phyloP scores from a whole-genome alignment of 2,329 filamentous ascomycete genomes.

The Penicillium digitatum region DNA sequence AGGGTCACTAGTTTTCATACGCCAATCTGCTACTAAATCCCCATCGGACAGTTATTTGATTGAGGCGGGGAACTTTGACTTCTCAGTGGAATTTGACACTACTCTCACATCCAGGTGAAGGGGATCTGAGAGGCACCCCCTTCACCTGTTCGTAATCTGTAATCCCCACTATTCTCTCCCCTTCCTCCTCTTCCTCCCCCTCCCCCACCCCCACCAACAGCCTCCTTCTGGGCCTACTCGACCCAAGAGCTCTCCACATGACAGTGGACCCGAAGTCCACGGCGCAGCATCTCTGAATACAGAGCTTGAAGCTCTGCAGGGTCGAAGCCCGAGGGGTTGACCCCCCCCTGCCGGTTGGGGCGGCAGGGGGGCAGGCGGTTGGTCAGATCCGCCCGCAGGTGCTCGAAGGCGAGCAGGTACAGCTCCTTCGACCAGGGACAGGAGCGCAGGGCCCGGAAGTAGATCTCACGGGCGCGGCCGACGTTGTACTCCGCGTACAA shows the following conservation, averaged over 20 bases:
- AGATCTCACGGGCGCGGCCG: slow-evolving; percentile 48
- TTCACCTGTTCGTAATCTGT: background rate
- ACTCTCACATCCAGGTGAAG: background rate
- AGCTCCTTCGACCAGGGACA: slow-evolving; percentile 63
- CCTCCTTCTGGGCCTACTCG: background rate
- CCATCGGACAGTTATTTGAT: background rate
- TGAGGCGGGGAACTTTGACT: background rate
- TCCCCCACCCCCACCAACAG: background rate
- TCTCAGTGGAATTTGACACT: background rate
- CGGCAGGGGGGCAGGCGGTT: slow-evolving; percentile 1
- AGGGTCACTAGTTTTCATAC: background rate
- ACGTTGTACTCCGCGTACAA: slow-evolving; percentile 36
- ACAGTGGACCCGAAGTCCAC: slow-evolving; percentile 3
- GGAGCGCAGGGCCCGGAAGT: slow-evolving; percentile 53
- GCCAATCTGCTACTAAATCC: background rate
- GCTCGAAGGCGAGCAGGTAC: slow-evolving; percentile 54
- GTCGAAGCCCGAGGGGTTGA: slow-evolving; percentile 29
- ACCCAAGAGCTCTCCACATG: background rate
- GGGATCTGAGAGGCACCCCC: background rate
- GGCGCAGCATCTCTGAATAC: slow-evolving; percentile 1
- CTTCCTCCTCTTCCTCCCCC: background rate
- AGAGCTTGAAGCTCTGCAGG: slow-evolving; percentile 46
- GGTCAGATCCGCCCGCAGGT: slow-evolving; percentile 30
- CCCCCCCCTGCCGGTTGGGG: background rate
- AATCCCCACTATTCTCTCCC: background rate